These are phyloP conservation scores for Paragyromitra xinjiangensis DNA, from an alignment of 495 filamentous ascomycete species.

Conservation along the genomic window DNA sequence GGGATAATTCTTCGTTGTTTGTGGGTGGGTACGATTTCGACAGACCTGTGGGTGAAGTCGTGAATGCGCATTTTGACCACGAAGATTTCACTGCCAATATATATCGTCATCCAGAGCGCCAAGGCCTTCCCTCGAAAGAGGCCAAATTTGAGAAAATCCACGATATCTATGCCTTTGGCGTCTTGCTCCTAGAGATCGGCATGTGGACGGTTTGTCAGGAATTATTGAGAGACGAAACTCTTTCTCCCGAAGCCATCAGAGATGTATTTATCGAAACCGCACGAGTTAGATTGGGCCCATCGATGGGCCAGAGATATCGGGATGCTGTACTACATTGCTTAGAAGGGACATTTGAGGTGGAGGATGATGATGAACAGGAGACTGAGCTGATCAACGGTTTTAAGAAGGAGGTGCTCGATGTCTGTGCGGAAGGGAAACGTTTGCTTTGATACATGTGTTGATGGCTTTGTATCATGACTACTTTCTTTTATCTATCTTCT, in stretches of 20 bases:
- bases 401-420: neutral
- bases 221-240: too few species aligned
- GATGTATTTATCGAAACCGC: too few species aligned
- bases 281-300: too few species aligned
- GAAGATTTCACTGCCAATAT: slow-evolving; percentile 12
- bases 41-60: neutral
- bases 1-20: slow-evolving; percentile 15
- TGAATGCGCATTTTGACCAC: neutral
- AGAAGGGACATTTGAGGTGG: neutral
- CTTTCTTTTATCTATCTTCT: too few species aligned
- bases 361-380: neutral
- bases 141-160: neutral
- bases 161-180: neutral
- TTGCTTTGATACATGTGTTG: too few species aligned
- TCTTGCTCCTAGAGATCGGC: neutral
- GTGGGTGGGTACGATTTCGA: slow-evolving; percentile 31
- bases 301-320: neutral
- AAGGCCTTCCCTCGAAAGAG: neutral
- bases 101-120: slow-evolving; percentile 46
- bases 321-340: neutral
- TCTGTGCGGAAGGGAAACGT: neutral
- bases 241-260: too few species aligned
- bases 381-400: neutral
- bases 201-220: too few species aligned
- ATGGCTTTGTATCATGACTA: too few species aligned